These are phyloP conservation scores for Davidsoniella neocaledoniae DNA, from an alignment of 2,329 filamentous ascomycete genomes.

Conservation along the genomic window DNA sequence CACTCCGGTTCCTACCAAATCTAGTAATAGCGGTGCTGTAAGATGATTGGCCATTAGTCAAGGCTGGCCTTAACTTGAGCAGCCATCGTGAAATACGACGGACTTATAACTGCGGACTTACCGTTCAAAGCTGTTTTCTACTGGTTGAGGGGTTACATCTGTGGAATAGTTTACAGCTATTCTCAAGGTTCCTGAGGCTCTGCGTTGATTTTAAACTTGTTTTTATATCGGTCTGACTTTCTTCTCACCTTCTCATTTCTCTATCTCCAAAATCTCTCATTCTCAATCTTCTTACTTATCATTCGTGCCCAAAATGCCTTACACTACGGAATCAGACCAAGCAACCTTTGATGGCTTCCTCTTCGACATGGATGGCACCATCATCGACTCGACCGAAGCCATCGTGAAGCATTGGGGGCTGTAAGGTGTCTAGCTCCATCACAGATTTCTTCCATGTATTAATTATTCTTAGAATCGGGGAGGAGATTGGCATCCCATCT, in stretches of 20 bases:
- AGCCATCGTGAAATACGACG: no score
- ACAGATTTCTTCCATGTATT: not conserved
- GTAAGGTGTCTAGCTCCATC: constrained; percentile 24
- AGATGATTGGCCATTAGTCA: constrained; percentile 21
- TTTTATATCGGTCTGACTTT: not conserved
- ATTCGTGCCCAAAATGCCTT: constrained; percentile 15
- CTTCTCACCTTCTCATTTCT: not conserved
- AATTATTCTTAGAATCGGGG: constrained; percentile 48
- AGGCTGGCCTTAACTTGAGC: constrained; percentile 24
- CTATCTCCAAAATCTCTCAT: not conserved
- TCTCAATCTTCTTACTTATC: no score
- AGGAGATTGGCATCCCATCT: constrained; percentile 72
- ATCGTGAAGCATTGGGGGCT: constrained; percentile 63
- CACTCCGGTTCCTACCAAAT: not conserved
- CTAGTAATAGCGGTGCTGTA: not conserved
- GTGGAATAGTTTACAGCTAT: no score
- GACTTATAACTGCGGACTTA: no score
- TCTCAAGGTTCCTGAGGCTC: no score
- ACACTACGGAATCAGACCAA: constrained; percentile 27
- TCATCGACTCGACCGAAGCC: constrained; percentile 65
- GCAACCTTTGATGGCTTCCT: constrained; percentile 40
- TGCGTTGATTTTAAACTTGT: no score
- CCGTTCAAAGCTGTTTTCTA: no score
- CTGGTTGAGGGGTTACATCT: no score
- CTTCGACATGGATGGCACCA: constrained; percentile 69